Conservation (phyloP, 1,139 yeast genomes). For the Meyerozyma carpophila region DNA sequence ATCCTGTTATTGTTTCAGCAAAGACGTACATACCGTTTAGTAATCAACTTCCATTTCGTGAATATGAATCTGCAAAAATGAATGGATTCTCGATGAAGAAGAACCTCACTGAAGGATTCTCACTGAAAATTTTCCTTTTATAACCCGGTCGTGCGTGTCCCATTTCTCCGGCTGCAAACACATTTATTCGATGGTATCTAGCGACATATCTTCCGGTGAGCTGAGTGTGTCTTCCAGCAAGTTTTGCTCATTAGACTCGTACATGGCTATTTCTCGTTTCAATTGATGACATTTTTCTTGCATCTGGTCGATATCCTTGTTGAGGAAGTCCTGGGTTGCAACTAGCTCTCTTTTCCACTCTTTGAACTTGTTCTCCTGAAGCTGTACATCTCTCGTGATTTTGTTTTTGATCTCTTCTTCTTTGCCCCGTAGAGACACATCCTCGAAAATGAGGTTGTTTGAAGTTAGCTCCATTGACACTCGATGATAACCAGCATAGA, state of each 20-base stretch:
- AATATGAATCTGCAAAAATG: neutral
- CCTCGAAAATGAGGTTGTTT: slow-evolving; percentile 17
- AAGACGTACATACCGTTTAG: neutral
- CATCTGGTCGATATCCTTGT: slow-evolving; percentile 47
- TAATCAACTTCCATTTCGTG: neutral
- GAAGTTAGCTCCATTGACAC: slow-evolving; percentile 34
- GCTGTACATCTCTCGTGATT: slow-evolving; percentile 42
- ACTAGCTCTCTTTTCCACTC: slow-evolving; percentile 61
- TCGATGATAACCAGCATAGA: slow-evolving; percentile 14
- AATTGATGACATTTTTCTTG: slow-evolving; percentile 31
- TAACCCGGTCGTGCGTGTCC: neutral
- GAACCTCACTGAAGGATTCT: too few species aligned
- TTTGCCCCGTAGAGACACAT: slow-evolving; percentile 43
- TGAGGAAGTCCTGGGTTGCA: slow-evolving; percentile 50
- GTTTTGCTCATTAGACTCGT: neutral
- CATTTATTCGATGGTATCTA: neutral
- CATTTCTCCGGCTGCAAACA: neutral
- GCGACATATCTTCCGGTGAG: neutral
- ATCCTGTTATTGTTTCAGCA: slow-evolving; percentile 7
- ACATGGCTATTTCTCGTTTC: slow-evolving; percentile 27
- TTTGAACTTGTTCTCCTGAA: slow-evolving; percentile 58
- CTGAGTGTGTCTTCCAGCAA: neutral
- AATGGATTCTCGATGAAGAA: neutral
- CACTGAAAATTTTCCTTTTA: neutral
- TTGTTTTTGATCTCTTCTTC: slow-evolving; percentile 41